Conservation (phyloP, 2,329 filamentous ascomycete genomes). For the Huntiella abstrusa region DNA sequence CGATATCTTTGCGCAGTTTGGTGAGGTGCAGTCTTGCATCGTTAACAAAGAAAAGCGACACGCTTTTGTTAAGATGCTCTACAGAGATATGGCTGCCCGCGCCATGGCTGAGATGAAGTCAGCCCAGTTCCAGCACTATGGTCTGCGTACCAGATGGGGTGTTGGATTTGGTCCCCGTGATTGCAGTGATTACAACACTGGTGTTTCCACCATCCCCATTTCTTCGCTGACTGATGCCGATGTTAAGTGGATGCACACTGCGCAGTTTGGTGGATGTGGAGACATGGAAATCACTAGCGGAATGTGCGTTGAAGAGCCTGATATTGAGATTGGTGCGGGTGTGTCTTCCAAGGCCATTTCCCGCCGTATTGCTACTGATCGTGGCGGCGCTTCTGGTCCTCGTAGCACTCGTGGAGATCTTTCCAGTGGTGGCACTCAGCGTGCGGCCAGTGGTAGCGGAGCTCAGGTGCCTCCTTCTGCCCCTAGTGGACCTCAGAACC, state of each 20-base stretch:
- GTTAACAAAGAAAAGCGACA: constrained; percentile 97
- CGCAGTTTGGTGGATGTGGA: constrained; percentile 82
- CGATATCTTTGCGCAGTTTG: constrained; percentile 60
- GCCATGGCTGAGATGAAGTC: constrained; percentile 76
- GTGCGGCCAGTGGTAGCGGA: not conserved
- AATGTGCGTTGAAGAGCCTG: constrained; percentile 86
- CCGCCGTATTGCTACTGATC: constrained; percentile 50
- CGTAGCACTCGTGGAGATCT: constrained; percentile 35
- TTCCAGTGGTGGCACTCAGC: not conserved
- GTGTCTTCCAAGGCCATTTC: constrained; percentile 83
- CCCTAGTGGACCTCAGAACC: constrained; percentile 3
- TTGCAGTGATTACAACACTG: constrained; percentile 87
- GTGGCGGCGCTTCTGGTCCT: constrained; percentile 43
- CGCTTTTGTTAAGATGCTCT: constrained; percentile 97
- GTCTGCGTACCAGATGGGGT: constrained; percentile 83
- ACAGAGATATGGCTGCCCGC: constrained; percentile 60
- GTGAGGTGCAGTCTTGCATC: constrained; percentile 88
- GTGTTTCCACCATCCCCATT: constrained; percentile 85
- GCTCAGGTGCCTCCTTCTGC: not conserved
- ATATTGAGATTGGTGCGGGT: constrained; percentile 94
- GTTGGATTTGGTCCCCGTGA: constrained; percentile 93
- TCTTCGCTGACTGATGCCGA: constrained; percentile 86
- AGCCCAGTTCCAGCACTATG: constrained; percentile 43
- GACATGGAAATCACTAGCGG: constrained; percentile 62
- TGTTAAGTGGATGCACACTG: constrained; percentile 89